A percentile compares a stretch with the other conserved stretches of the same genome.
Evolutionary conservation across 176 grass and related monocot species (phyloP).

Genomic region (Musa beccarii): DNA sequence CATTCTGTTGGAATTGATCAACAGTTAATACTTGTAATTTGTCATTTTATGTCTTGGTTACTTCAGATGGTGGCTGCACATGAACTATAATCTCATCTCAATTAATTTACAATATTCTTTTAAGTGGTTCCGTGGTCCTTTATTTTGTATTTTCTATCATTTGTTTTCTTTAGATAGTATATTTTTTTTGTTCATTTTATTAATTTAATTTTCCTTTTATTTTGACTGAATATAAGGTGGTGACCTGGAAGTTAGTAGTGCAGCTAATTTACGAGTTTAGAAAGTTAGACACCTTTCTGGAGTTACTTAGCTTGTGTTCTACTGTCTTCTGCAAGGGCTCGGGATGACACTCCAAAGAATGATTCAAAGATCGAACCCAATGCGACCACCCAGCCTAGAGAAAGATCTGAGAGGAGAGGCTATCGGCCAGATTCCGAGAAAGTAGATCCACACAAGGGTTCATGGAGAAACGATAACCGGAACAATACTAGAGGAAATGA

Average conservation of each 20-base stretch:
- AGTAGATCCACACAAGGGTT: conserved; percentile 38
- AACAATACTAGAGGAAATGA: conserved; percentile 42
- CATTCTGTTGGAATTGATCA: background rate
- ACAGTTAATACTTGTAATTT: background rate
- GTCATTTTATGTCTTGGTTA: background rate
- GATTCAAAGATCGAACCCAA: conserved; percentile 50
- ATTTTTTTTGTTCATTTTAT: background rate
- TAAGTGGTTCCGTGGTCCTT: too few relatives aligned
- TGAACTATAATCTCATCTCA: too few relatives aligned
- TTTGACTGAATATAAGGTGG: too few relatives aligned
- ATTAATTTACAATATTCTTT: too few relatives aligned
- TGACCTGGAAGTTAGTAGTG: background rate
- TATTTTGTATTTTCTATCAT: too few relatives aligned
- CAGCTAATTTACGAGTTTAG: background rate
- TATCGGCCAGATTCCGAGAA: conserved; percentile 22
- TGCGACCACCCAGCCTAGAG: conserved; percentile 25
- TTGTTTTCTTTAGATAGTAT: too few relatives aligned
- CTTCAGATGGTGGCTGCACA: too few relatives aligned
- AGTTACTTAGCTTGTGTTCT: background rate
- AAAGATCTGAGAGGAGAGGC: conserved; percentile 53
- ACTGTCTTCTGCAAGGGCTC: conserved; percentile 34
- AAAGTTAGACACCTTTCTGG: background rate
- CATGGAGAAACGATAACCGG: conserved; percentile 43
- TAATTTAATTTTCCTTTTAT: background rate
- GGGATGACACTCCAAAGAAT: conserved; percentile 58